These are phyloP conservation scores for Alternaria ventricosa DNA, from an alignment of 2,329 filamentous ascomycete species.

Conservation along the genomic window DNA sequence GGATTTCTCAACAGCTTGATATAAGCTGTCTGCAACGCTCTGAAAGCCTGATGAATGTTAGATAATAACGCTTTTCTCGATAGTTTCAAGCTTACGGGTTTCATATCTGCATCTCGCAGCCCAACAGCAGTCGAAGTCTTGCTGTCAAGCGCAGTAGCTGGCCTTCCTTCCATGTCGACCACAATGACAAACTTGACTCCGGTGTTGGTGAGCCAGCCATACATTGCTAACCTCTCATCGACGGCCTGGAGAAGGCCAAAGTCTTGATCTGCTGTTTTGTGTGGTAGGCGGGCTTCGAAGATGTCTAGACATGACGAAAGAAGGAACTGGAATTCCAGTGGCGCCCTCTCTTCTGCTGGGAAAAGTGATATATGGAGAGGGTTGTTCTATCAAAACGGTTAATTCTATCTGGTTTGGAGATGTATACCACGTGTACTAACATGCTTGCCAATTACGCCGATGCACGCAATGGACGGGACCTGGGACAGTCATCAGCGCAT, in stretches of 20 bases:
- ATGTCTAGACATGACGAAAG: conserved; percentile 92
- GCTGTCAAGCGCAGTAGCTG: conserved; percentile 47
- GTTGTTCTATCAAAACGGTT: conserved; percentile 73
- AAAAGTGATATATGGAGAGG: conserved; percentile 93
- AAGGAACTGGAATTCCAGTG: conserved; percentile 90
- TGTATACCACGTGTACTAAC: conserved; percentile 57
- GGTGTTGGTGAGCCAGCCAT: conserved; percentile 97
- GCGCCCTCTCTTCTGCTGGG: conserved; percentile 72
- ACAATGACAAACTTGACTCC: conserved; percentile 89
- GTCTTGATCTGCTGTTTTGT: conserved; percentile 78
- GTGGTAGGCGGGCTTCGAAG: conserved; percentile 82
- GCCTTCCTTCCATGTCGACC: conserved; percentile 84
- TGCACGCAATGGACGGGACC: conserved; percentile 80
- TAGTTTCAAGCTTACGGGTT: conserved; percentile 64
- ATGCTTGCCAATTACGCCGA: conserved; percentile 92
- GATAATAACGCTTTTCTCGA: background rate
- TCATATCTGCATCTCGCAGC: conserved; percentile 84
- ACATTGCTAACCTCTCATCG: conserved; percentile 90
- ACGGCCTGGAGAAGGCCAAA: conserved; percentile 90
- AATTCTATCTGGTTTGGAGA: conserved; percentile 3
- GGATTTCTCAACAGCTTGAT: conserved; percentile 85
- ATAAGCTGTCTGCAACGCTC: conserved; percentile 91
- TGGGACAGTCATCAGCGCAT: conserved; percentile 39
- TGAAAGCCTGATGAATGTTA: conserved; percentile 69
- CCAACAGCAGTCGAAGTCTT: conserved; percentile 62